Percentiles rank a stretch among this genome's conserved stretches.
These are phyloP conservation scores for Dictyostelium firmibasis DNA, from an alignment of 78 protist genomes.

Conservation along the genomic window DNA sequence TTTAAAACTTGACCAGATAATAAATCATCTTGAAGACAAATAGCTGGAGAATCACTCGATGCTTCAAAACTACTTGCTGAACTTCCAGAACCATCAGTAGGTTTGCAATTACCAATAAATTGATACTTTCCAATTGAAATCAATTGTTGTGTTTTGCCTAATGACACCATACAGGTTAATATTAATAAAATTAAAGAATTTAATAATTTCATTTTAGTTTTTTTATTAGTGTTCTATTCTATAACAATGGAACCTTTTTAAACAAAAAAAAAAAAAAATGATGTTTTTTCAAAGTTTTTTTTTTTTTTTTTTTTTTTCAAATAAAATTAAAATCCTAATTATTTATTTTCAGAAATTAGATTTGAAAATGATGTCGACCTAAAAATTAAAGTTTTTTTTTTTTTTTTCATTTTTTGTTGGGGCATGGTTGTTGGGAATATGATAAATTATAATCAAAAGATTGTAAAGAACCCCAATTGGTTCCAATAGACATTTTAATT, in stretches of 20 bases:
- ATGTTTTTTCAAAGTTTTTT: background rate
- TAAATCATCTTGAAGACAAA: background rate
- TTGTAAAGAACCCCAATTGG: slow-evolving; percentile 59
- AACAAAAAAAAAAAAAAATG: no score
- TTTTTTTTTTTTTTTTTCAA: no score
- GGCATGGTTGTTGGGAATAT: background rate
- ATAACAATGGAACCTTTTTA: no score
- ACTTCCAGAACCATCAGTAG: background rate
- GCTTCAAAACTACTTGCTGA: background rate
- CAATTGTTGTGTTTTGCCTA: background rate
- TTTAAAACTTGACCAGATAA: background rate
- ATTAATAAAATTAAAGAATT: background rate
- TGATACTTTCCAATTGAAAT: background rate
- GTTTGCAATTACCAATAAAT: background rate
- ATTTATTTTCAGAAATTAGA: background rate
- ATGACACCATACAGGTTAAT: background rate
- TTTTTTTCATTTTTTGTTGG: no score
- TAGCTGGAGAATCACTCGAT: background rate
- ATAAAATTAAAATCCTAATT: background rate
- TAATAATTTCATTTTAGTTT: background rate
- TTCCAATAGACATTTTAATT: slow-evolving; percentile 41
- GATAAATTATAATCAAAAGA: background rate
- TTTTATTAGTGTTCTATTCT: no score
- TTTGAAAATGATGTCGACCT: background rate
- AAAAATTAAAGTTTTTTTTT: background rate